These are phyloP conservation scores for Fusarium dimerum DNA, from an alignment of 2,329 filamentous ascomycete species.

Conservation along the genomic window DNA sequence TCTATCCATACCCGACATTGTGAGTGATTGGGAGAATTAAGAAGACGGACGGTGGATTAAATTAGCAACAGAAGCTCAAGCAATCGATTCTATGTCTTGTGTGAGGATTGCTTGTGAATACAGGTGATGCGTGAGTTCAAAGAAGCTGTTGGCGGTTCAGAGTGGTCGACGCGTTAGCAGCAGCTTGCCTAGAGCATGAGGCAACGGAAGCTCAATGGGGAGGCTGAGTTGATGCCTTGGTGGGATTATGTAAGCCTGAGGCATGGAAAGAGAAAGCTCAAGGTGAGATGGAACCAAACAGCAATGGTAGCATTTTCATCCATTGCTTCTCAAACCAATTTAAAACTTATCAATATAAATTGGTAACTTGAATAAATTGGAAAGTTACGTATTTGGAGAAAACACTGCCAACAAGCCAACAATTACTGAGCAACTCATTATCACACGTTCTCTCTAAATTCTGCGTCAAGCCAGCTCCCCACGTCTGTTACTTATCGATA, in stretches of 20 bases:
- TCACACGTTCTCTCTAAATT: slow-evolving; percentile 12
- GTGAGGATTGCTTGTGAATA: slow-evolving; percentile 5
- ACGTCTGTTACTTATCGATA: slow-evolving; percentile 16
- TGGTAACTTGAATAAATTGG: too few relatives aligned
- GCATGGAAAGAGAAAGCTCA: slow-evolving; percentile 24
- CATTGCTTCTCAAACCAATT: too few relatives aligned
- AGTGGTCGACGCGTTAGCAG: slow-evolving; percentile 45
- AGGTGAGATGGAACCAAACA: background rate
- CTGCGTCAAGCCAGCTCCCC: slow-evolving; percentile 15
- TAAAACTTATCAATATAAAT: too few relatives aligned
- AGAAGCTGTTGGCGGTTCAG: slow-evolving; percentile 28
- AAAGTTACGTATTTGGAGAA: background rate
- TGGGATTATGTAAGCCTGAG: slow-evolving; percentile 32
- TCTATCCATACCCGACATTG: slow-evolving; percentile 53
- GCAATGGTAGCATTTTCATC: background rate
- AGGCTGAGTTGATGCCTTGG: slow-evolving; percentile 37
- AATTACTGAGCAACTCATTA: too few relatives aligned
- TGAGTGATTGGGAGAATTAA: slow-evolving; percentile 34
- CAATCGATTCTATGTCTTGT: slow-evolving; percentile 8
- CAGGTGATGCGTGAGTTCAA: slow-evolving; percentile 20
- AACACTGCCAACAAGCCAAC: too few relatives aligned
- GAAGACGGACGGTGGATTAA: slow-evolving; percentile 3
- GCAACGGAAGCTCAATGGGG: slow-evolving; percentile 34
- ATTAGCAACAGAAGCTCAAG: slow-evolving; percentile 13
- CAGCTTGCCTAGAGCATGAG: slow-evolving; percentile 48